Evolutionary conservation across 139 green algal species (phyloP), one percentile per base, ranked within the genome.

Genomic region (Eudorina sp.): DNA sequence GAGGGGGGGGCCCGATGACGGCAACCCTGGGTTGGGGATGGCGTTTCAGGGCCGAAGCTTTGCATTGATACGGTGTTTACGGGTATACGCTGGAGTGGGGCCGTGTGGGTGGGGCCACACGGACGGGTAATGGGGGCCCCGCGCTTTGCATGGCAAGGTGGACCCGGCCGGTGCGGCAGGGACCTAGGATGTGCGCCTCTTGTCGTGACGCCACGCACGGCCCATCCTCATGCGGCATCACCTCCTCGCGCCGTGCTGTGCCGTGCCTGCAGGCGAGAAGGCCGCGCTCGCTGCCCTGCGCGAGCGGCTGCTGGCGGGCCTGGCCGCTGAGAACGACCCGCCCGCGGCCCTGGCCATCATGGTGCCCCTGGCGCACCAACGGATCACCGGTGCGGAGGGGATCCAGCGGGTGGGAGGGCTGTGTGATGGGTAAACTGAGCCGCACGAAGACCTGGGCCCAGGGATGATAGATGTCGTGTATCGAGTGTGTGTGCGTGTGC

Each of bases 351-450:
- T 98, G 51, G 91, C 95, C 2, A 83, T 97, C 38, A 90, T 89
- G 43, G 93, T 98, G 62, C 92, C 96, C 14, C 76, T 97, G 70
- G 90, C 98, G 23, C 85, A 94, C 29, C 81, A 91, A 18, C 90
- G 90, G 83, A 92, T 94, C 14, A 78, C 46, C 7, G 68, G 85
- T 58, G 64, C 34, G 82, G 69, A 31, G 48, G 46, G 29, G 36
- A n/a, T 6, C 29, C 19, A 29, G 55, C 14, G 55, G 19, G 19
- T 13, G 55, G 55, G 64, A 9, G 2, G 40, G 18, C 64, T 81
- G 38, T 48, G 68, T 31, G 45, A 29, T 23, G 45, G 13, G 29
- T n/a, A n/a, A n/a, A n/a, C n/a, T n/a, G 14, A 62, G 11, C 11
- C 27, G 27, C 19, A 0, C 45, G 13, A 5, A 11, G 18, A 7